A percentile compares a stretch with the other conserved stretches of the same genome.
Conservation (phyloP, 352 stramenopile genomes). For the Globisporangium perplexum region DNA sequence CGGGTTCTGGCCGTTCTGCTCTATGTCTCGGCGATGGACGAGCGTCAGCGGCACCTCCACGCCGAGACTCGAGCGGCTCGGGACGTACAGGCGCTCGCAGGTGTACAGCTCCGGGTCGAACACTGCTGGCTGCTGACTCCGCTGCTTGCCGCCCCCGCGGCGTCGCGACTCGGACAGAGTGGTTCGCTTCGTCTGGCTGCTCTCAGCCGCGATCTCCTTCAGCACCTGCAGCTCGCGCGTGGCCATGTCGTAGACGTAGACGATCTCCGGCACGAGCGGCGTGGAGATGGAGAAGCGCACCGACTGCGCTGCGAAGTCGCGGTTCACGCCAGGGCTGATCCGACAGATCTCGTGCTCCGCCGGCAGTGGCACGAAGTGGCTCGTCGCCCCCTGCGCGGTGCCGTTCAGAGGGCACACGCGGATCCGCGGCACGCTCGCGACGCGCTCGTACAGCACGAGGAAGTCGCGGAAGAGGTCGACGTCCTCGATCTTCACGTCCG, state of each 20-base stretch:
- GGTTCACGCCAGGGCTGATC: conserved; percentile 76
- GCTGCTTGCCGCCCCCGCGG: background rate
- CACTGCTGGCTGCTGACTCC: background rate
- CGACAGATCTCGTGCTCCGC: conserved; percentile 47
- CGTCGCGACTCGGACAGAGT: background rate
- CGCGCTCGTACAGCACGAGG: conserved; percentile 79
- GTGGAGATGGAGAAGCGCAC: conserved; percentile 75
- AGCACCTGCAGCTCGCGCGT: conserved; percentile 33
- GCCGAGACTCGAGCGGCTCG: conserved; percentile 26
- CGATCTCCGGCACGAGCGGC: conserved; percentile 63
- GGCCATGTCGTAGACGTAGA: conserved; percentile 77
- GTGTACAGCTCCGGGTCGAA: conserved; percentile 28
- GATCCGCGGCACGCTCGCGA: conserved; percentile 61
- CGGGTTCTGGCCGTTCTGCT: conserved; percentile 52
- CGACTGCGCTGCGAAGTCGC: conserved; percentile 47
- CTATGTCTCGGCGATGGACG: conserved; percentile 58
- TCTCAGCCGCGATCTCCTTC: conserved; percentile 43
- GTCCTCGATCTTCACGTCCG: conserved; percentile 84
- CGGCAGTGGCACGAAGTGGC: conserved; percentile 53
- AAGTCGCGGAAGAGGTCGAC: conserved; percentile 80
- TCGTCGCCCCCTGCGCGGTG: background rate
- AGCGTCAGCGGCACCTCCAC: conserved; percentile 69
- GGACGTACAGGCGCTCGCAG: conserved; percentile 37
- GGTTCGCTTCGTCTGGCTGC: background rate
- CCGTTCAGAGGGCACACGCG: conserved; percentile 36